Conservation (phyloP, 768 basidiomycete genomes). For the Dentipellis fragilis region DNA sequence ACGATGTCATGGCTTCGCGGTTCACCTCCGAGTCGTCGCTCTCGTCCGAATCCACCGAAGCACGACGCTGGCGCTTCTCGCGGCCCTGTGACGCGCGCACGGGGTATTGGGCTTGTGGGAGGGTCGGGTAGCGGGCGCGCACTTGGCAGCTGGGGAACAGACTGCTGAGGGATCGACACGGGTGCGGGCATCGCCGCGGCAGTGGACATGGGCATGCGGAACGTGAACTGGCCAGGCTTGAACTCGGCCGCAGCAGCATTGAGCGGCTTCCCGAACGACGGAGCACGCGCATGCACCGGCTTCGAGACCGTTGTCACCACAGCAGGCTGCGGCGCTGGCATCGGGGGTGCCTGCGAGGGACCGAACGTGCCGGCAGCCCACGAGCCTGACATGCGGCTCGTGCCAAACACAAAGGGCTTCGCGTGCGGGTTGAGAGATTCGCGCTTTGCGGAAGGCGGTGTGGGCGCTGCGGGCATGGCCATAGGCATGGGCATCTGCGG, state of each 20-base stretch:
- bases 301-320: neutral
- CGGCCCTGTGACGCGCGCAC: constrained; percentile 51
- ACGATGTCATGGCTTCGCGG: constrained; percentile 43
- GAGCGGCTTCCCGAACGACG: constrained; percentile 55
- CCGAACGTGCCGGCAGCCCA: constrained; percentile 20
- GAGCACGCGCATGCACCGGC: constrained; percentile 26
- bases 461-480: constrained; percentile 6
- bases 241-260: constrained; percentile 77
- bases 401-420: constrained; percentile 76
- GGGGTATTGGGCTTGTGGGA: constrained; percentile 18
- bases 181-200: constrained; percentile 34
- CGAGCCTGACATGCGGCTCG: constrained; percentile 24
- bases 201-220: constrained; percentile 61
- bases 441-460: constrained; percentile 13
- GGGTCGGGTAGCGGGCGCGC: constrained; percentile 31
- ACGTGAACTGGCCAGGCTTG: constrained; percentile 68
- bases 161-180: constrained; percentile 13
- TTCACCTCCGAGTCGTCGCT: constrained; percentile 35
- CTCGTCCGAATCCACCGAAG: constrained; percentile 26
- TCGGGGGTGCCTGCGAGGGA: constrained; percentile 22
- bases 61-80: constrained; percentile 67
- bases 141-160: constrained; percentile 17
- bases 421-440: constrained; percentile 64
- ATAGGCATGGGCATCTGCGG: constrained; percentile 7
- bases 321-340: neutral